These are phyloP conservation scores for Penicillium sp. DNA, from an alignment of 2,329 filamentous ascomycete genomes.

Conservation along the genomic window DNA sequence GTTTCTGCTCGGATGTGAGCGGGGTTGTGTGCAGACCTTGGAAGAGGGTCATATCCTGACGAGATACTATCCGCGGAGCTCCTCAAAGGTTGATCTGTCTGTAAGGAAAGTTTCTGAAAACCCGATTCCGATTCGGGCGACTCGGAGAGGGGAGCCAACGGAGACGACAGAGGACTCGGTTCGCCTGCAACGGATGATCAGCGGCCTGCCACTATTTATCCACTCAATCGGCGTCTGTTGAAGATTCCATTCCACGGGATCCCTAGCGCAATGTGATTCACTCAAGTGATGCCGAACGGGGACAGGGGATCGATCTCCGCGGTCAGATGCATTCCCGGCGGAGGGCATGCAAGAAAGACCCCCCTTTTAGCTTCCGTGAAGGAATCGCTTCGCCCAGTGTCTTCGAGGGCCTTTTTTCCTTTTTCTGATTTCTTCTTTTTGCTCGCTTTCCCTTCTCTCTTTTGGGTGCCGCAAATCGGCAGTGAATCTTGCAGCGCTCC, in stretches of 20 bases:
- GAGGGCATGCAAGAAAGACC: conserved; percentile 4
- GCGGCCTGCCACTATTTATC: conserved; percentile 12
- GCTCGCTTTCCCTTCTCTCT: not conserved
- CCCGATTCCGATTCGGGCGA: conserved; percentile 35
- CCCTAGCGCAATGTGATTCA: conserved; percentile 15
- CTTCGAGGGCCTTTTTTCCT: conserved; percentile 4
- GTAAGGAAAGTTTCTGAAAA: conserved; percentile 49
- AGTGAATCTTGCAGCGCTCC: conserved; percentile 1
- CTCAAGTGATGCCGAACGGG: conserved; percentile 19
- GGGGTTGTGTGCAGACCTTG: conserved; percentile 59
- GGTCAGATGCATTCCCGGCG: conserved; percentile 18
- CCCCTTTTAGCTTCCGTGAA: not conserved
- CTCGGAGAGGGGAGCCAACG: conserved; percentile 35
- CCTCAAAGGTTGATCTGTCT: conserved; percentile 60
- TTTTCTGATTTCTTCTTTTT: conserved; percentile 1
- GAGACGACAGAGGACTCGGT: conserved; percentile 42
- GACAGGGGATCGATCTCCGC: conserved; percentile 8
- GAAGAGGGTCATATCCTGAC: conserved; percentile 66
- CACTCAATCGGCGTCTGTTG: conserved; percentile 14
- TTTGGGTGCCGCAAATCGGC: not conserved
- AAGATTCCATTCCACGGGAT: conserved; percentile 15
- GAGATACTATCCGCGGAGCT: conserved; percentile 74
- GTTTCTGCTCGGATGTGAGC: not conserved
- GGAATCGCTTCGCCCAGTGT: not conserved
- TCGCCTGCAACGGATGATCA: conserved; percentile 32